Evolutionary conservation across 257 asterid genomes (phyloP), one percentile per base, ranked within the genome.

Genomic region (Nemophila menziesii): DNA sequence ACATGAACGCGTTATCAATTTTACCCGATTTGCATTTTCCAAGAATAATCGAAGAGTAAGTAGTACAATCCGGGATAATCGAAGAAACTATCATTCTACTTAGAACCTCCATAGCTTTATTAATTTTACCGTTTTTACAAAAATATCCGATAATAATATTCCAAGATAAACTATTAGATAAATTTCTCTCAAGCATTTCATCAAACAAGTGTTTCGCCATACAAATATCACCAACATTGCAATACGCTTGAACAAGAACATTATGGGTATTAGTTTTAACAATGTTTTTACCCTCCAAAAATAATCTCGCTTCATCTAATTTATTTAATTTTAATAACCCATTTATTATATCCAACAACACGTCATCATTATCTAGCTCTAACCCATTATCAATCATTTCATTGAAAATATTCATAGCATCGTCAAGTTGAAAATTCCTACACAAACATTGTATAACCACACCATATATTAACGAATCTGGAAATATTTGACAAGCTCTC

Each of bases 21-120:
- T 67, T 62, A 20, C 77, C 80, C 48, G 29, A 38, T 61, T 46
- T 70, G 73, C 89, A 77, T 57, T 73, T 56, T 33, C 93, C 87
- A 34, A 69, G 53, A 22, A 82, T 50, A 52, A 86, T 68, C 64
- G 97, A 71, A 44, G 92, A 77, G 66, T 60, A 82, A 33, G 85
- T 73, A 54, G 53, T 44, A 29, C 80, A 58, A 46, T 76, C 66
- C 0, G 77, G 84, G 39, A 26, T 44, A 42, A 66, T 57, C 4
- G 83, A 74, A 42, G 61, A 69, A 61, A 63, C 39, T 11, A 70
- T 48, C 96, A 82, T 86, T 73, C 77, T 72, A 59, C 75, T 58
- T 5, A 86, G 58, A 70, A 61, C 74, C 62, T 74, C 77, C 67
- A 56, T 22, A 13, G 86, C 92, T 62, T 62, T 67, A 45, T 58